Evolutionary conservation across 306 rosid species (phyloP), one percentile per base, ranked within the genome.

Genomic region (Rosa persica): DNA sequence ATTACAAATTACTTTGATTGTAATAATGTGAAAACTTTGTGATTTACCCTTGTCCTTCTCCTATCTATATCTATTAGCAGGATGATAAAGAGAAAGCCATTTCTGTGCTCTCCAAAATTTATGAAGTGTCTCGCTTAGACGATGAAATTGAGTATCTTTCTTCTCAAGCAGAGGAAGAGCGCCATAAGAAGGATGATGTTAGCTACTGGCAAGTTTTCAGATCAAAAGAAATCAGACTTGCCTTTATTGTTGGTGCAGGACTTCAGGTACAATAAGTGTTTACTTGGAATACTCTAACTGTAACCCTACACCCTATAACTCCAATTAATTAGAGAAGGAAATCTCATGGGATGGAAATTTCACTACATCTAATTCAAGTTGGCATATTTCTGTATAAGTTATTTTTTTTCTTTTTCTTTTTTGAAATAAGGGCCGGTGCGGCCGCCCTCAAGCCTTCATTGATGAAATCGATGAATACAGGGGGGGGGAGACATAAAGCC

Each of bases 231-330:
- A 90, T 94, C 72, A 85, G 96, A 81, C 90, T 94, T 23, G 98
- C 98, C 12, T 90, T 94, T 86, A 76, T 92, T 12, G 96, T 90
- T 12, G 97, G 98, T 49, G 98, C 86, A 19, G 98, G 98, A 76
- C 88, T 94, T 68, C 97, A 89, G 93, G 97, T 94, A 89, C 61
- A 66, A 51, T 25, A 57, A 54, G 57, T 72, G 47, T 52, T 73
- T 25, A 16, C 13, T 76, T 76, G 25, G 43, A 76, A 49, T n/a
- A 36, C 60, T 51, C 80, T 13, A 57, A 11, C 49, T 9, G 70
- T 39, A 68, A 27, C 47, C 5, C 39, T 25, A 60, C 67, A 60
- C 38, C 40, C 19, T 25, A 27, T 49, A 51, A 17, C 40, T 12
- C 40, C 20, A 61, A 61, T 15, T 30, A 27, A 5, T 25, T 5